phyloP scores from a whole-genome alignment of 202 grass and related monocot genomes.

The Panicum hallii region DNA sequence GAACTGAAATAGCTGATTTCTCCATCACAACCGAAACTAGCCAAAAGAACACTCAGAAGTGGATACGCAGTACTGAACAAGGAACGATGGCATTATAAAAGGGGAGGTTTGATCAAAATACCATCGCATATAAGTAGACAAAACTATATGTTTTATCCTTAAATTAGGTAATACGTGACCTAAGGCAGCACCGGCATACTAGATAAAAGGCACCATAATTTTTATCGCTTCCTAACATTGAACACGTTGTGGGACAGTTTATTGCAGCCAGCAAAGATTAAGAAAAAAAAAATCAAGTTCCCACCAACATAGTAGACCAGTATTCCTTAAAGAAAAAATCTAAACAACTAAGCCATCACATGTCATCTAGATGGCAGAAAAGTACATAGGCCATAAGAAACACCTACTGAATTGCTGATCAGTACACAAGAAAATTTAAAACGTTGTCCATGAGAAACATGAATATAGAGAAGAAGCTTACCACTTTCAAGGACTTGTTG shows the following conservation, averaged over 20 bases:
- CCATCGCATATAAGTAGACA: background rate
- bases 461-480: conserved; percentile 31
- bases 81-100: background rate
- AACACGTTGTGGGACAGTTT: background rate
- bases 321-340: background rate
- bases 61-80: background rate
- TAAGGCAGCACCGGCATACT: background rate
- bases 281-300: conserved; percentile 9
- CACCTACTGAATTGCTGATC: background rate
- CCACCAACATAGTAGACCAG: background rate
- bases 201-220: conserved; percentile 3
- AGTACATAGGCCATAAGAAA: background rate
- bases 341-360: background rate
- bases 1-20: background rate
- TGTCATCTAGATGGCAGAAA: conserved; percentile 2
- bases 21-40: conserved; percentile 24
- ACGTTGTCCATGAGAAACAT: background rate
- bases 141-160: background rate
- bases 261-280: background rate
- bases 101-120: background rate
- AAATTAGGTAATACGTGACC: background rate
- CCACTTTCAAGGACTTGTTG: conserved; percentile 66
- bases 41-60: background rate
- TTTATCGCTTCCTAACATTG: background rate
- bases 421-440: conserved; percentile 11